Percentiles rank a stretch among this genome's conserved stretches.
phyloP scores from a whole-genome alignment of 108 stramenopile species.

The Skeletonema grethae region DNA sequence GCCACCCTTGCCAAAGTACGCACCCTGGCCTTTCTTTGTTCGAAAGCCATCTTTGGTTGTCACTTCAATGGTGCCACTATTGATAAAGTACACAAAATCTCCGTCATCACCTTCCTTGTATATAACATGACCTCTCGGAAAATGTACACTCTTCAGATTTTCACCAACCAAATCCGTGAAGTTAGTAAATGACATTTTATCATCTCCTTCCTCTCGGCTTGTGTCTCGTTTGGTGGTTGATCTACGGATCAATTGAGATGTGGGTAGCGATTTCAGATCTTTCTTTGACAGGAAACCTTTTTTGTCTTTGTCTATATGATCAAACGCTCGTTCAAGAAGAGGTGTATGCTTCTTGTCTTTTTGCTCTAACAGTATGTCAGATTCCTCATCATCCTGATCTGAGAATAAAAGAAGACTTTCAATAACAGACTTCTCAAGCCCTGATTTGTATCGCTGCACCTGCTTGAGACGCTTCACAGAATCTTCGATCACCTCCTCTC shows the following conservation, averaged over 20 bases:
- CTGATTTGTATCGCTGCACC: conserved; percentile 44
- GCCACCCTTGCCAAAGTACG: conserved; percentile 54
- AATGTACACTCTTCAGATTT: conserved; percentile 53
- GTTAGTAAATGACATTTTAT: conserved; percentile 38
- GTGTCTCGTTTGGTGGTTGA: conserved; percentile 11
- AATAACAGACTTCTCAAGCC: conserved; percentile 51
- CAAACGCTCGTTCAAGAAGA: conserved; percentile 76
- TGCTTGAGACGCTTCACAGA: conserved; percentile 73
- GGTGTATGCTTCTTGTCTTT: conserved; percentile 52
- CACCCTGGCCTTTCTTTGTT: conserved; percentile 51
- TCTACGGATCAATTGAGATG: conserved; percentile 23
- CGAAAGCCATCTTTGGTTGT: conserved; percentile 47
- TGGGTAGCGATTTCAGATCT: conserved; percentile 43
- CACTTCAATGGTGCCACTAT: conserved; percentile 79
- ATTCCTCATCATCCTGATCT: conserved; percentile 28
- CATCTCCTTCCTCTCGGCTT: conserved; percentile 19
- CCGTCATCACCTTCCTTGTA: conserved; percentile 82
- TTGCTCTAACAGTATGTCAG: conserved; percentile 11
- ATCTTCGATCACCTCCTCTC: conserved; percentile 72
- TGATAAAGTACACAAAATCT: conserved; percentile 86
- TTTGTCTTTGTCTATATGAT: conserved; percentile 73
- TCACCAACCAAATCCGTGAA: conserved; percentile 46
- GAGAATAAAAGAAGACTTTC: conserved; percentile 49
- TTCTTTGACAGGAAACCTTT: conserved; percentile 67
- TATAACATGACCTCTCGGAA: conserved; percentile 77